Evolutionary conservation across 1,139 yeast species (phyloP), one percentile per base, ranked within the genome.

Genomic region (Nakaseomyces kungkrabaensis): DNA sequence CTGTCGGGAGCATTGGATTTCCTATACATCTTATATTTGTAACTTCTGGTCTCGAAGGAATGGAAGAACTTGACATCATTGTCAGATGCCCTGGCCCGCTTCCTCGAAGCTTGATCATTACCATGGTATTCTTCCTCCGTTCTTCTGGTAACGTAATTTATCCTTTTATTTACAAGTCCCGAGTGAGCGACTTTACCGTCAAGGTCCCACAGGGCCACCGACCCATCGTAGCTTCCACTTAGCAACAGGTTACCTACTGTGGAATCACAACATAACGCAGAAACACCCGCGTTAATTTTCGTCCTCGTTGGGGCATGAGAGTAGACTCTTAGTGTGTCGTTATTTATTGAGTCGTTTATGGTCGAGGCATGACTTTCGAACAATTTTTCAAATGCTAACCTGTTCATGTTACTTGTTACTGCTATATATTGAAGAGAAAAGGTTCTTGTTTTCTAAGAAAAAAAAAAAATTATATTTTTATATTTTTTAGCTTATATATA

Each of bases 141-240:
- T n/a, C 11, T 26, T 6, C 42, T 9, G 44, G 47, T 3, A 49
- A 47, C 22, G 49, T 34, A 13, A 37, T 32, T 32, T 34, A 33
- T 10, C 6, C 50, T 38, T 47, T 48, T 48, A 42, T 48, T 52
- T 32, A 47, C 43, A 11, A 48, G 47, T 8, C 49, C 48, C 55
- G 58, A 26, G 11, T 38, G 38, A 4, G 53, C 53, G 1, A 60
- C 58, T 5, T 61, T 55, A 5, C 64, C 62, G 27, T 63, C 60
- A 31, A 75, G 52, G 48, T 79, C 80, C 88, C 88, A 84, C 31
- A 83, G 54, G 49, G 78, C 78, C 11, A 89, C 72, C 4, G 83
- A 74, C 0, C 92, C 82, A 60, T 88, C 95, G 3, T 88, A 87
- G 42, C 87, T 79, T 0, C 94, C 96, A 43, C 88, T 78, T 4